A percentile compares a stretch with the other conserved stretches of the same genome.
Conservation (phyloP, 1,284 basidiomycete genomes). For the Bondarzewia mesenterica region DNA sequence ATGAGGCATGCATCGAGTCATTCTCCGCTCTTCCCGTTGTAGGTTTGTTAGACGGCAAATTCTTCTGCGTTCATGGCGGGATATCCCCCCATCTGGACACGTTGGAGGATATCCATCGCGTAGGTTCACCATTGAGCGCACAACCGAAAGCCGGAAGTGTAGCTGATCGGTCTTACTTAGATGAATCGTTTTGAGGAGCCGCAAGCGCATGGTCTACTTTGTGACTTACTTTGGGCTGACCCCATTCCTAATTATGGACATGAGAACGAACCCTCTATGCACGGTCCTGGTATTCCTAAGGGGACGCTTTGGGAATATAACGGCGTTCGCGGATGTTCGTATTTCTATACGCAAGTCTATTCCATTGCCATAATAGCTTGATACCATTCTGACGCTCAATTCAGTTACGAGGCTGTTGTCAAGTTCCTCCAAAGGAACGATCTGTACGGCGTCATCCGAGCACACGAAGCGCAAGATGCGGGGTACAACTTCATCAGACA, state of each 20-base stretch:
- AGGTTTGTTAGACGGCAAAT: conserved; percentile 92
- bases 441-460: conserved; percentile 89
- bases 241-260: conserved; percentile 59
- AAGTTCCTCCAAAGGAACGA: conserved; percentile 91
- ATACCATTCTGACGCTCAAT: background rate
- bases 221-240: conserved; percentile 91
- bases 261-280: conserved; percentile 31
- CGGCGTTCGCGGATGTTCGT: conserved; percentile 88
- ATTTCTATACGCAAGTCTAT: conserved; percentile 79
- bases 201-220: conserved; percentile 86
- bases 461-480: conserved; percentile 96
- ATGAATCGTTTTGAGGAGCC: conserved; percentile 94
- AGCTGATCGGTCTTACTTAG: conserved; percentile 25
- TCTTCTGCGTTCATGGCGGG: conserved; percentile 97
- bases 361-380: conserved; percentile 1
- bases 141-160: no score
- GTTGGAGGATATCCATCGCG: conserved; percentile 74
- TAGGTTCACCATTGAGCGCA: conserved; percentile 28
- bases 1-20: conserved; percentile 86
- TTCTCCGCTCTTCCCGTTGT: conserved; percentile 91
- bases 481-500: conserved; percentile 44
- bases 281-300: conserved; percentile 27
- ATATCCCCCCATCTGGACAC: conserved; percentile 85
- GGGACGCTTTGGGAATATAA: conserved; percentile 78
- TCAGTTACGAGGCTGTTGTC: conserved; percentile 87